Base-by-base conservation (phyloP, 257 asterid genomes). In the Solanum pinnatisectum region DNA sequence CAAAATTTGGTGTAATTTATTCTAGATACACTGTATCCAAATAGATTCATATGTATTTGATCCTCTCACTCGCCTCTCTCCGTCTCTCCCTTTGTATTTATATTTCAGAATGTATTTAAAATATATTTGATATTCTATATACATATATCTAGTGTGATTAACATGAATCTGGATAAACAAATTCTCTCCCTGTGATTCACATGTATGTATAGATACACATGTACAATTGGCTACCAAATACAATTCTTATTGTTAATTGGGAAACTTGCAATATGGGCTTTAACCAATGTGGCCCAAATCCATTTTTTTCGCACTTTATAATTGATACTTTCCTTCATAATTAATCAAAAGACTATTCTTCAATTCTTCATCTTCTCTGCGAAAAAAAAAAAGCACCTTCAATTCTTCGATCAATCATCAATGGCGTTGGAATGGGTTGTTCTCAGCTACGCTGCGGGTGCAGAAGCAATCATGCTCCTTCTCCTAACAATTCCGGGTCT, bases 401-500 rank as follows among this genome's bases (percentile, higher is more conserved):
- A 76, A n/a, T 39, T 72, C 59, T 56, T 33, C 23, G 8, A 76
- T n/a, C 30, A 84, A 67, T 56, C 52, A 73, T 84, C 90, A 88
- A 93, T 96, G 99, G 99, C 99, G 18, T 86, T 96, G 88, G 99
- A 96, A 78, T 96, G 99, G 99, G 98, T 96, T 12, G 98, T 95
- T 63, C 92, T 96, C 46, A 93, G 98, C 87, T 96, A 96, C 90
- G 98, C 98, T 84, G 99, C 99, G 4, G 98, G 92, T 86, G 98
- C 98, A 5, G 99, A 96, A 84, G 99, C 98, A 22, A 91, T 95
- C 90, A 95, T 97, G 99, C 92, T 97, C 92, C 95, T 97, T 86
- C 96, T 96, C 84, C 95, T 96, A 16, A 96, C 99, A 73, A 37
- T 96, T 40, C 99, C 99, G 23, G 99, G 99, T 15, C 95, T 96